Conservation (phyloP, 148 eudicot species). For the Camellia lanceoleosa region DNA sequence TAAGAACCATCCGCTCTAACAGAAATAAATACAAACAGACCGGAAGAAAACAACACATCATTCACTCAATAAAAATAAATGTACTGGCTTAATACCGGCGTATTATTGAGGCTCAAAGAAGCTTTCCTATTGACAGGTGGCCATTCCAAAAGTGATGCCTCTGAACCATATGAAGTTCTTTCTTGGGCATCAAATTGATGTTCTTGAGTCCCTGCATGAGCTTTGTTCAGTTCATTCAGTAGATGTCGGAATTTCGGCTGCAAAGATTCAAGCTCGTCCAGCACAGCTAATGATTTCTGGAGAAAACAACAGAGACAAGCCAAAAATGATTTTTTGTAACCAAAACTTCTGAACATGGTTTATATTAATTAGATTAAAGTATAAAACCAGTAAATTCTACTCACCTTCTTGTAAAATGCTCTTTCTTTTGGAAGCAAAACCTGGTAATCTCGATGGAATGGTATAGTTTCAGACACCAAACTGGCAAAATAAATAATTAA, state of each 20-base stretch:
- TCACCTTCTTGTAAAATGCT: constrained; percentile 57
- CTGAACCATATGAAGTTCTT: constrained; percentile 38
- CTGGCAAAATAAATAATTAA: constrained; percentile 38
- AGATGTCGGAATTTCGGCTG: constrained; percentile 70
- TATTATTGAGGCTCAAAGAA: constrained; percentile 34
- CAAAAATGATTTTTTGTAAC: constrained; percentile 13
- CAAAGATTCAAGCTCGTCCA: constrained; percentile 82
- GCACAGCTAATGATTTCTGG: constrained; percentile 63
- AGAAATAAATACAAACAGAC: background rate
- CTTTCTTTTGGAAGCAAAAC: constrained; percentile 55
- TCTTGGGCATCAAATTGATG: constrained; percentile 37
- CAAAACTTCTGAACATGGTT: constrained; percentile 15
- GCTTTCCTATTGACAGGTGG: constrained; percentile 29
- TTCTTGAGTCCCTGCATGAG: constrained; percentile 27
- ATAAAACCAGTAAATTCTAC: background rate
- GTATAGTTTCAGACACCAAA: constrained; percentile 94
- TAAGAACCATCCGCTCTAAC: background rate
- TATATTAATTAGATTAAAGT: background rate
- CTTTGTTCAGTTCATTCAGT: constrained; percentile 50
- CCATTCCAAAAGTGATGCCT: constrained; percentile 33
- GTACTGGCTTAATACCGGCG: constrained; percentile 45
- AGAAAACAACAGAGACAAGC: constrained; percentile 15
- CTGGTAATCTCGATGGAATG: constrained; percentile 86
- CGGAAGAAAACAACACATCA: background rate
- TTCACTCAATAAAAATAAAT: background rate